These are phyloP conservation scores for Kodamaea fukazawae DNA, from an alignment of 805 yeast species.

Conservation along the genomic window DNA sequence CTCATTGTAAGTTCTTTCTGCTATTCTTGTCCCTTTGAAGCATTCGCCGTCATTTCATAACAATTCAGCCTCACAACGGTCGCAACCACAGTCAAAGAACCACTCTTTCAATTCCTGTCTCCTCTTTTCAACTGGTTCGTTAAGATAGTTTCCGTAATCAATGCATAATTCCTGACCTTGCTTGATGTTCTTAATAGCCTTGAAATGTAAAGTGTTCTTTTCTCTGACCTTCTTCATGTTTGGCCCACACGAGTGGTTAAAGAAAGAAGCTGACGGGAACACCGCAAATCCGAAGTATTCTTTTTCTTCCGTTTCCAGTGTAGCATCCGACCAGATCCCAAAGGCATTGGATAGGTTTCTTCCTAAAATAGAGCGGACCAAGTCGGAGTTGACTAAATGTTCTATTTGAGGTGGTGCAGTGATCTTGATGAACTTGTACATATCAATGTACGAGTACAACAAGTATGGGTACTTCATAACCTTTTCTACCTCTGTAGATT, in stretches of 20 bases:
- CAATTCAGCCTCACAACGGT: slow-evolving; percentile 36
- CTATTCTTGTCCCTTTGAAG: too few species aligned
- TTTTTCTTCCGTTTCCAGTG: slow-evolving; percentile 39
- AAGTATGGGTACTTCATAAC: slow-evolving; percentile 46
- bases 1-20: too few species aligned
- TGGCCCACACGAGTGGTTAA: slow-evolving; percentile 67
- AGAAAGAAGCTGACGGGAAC: slow-evolving; percentile 61
- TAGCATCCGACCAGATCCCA: slow-evolving; percentile 57
- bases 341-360: slow-evolving; percentile 65
- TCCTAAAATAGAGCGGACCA: slow-evolving; percentile 50
- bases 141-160: slow-evolving; percentile 53
- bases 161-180: slow-evolving; percentile 54
- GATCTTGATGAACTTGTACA: slow-evolving; percentile 47
- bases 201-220: slow-evolving; percentile 41
- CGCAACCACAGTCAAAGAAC: slow-evolving; percentile 60
- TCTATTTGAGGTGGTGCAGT: slow-evolving; percentile 32
- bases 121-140: slow-evolving; percentile 41
- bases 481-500: slow-evolving; percentile 51
- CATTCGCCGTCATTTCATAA: too few species aligned
- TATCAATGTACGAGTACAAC: slow-evolving; percentile 43
- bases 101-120: slow-evolving; percentile 46
- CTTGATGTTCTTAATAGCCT: slow-evolving; percentile 37
- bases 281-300: slow-evolving; percentile 62
- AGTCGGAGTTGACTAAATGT: slow-evolving; percentile 33
- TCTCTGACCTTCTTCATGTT: slow-evolving; percentile 47